Evolutionary conservation across 176 grass and related monocot species (phyloP).

Genomic region (Raddia guianensis): DNA sequence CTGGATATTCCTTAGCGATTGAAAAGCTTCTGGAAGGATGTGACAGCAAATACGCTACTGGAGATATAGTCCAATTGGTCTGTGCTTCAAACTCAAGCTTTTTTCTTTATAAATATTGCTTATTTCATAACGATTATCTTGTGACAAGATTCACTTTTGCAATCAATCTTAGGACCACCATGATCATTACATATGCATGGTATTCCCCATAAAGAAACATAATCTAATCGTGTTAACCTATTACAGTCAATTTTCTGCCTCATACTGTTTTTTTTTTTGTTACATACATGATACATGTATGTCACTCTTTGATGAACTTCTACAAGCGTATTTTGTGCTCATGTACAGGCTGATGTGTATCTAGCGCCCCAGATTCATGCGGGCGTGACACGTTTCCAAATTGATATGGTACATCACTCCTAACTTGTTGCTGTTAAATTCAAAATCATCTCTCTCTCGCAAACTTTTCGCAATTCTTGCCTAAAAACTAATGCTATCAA

Average conservation of each 20-base stretch:
- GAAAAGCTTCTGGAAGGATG: conserved; percentile 73
- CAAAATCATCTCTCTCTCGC: background rate
- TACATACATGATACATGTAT: background rate
- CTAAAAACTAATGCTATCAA: background rate
- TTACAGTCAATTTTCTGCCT: background rate
- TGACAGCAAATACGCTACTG: conserved; percentile 77
- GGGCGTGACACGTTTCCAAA: conserved; percentile 60
- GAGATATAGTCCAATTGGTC: conserved; percentile 84
- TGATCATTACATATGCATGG: background rate
- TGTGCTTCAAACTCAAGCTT: conserved; percentile 33
- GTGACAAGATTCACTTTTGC: background rate
- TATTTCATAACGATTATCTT: conserved; percentile 26
- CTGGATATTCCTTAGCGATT: conserved; percentile 56
- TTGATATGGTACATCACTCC: conserved; percentile 65
- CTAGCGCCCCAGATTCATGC: conserved; percentile 68
- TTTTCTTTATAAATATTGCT: conserved; percentile 1
- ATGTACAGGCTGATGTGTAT: conserved; percentile 73
- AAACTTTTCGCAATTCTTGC: background rate
- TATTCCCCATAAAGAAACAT: background rate
- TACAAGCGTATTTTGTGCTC: conserved; percentile 13
- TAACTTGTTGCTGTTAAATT: background rate
- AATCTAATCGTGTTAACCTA: background rate
- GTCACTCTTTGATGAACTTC: conserved; percentile 13
- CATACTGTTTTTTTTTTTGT: background rate
- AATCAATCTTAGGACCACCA: background rate